These are phyloP conservation scores for Porodaedalea pini DNA, from an alignment of 1,284 basidiomycete species.

Conservation along the genomic window DNA sequence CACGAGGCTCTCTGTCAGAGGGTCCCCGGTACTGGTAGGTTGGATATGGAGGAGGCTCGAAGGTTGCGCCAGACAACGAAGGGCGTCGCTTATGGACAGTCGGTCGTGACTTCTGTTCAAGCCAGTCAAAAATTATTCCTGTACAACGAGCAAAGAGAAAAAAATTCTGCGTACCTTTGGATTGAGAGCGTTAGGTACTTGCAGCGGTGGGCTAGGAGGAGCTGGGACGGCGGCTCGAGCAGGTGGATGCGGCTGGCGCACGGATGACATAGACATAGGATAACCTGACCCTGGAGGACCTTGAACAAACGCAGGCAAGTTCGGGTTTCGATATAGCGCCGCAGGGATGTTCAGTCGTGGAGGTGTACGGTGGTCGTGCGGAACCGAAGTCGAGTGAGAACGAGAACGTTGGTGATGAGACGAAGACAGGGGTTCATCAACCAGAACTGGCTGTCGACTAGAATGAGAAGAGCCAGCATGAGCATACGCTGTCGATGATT, in stretches of 20 bases:
- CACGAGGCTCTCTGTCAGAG: conserved; percentile 6
- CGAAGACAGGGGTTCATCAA: conserved; percentile 14
- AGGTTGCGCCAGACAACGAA: conserved; percentile 18
- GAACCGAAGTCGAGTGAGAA: conserved; percentile 8
- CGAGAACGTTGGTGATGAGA: conserved; percentile 10
- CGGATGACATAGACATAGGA: conserved; percentile 17
- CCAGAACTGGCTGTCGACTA: not conserved
- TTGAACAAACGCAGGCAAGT: conserved; percentile 20
- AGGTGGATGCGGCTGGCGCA: not conserved
- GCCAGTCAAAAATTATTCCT: not conserved
- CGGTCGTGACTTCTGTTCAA: conserved; percentile 17
- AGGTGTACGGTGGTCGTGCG: conserved; percentile 12
- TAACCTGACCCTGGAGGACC: conserved; percentile 21
- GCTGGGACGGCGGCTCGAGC: conserved; percentile 8
- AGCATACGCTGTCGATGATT: conserved; percentile 6
- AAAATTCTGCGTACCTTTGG: conserved; percentile 14
- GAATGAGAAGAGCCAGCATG: conserved; percentile 8
- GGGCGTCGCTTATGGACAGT: conserved; percentile 19
- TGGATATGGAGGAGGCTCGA: conserved; percentile 13
- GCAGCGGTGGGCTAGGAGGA: conserved; percentile 13
- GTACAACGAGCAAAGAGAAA: not conserved
- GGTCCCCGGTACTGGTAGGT: conserved; percentile 2
- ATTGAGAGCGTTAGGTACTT: conserved; percentile 16
- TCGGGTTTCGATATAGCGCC: conserved; percentile 10
- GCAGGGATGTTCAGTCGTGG: conserved; percentile 18